Percentiles rank a stretch among this genome's conserved stretches.
Evolutionary conservation across 1,284 basidiomycete genomes (phyloP).

Genomic region (Leccinum griseonigrum): DNA sequence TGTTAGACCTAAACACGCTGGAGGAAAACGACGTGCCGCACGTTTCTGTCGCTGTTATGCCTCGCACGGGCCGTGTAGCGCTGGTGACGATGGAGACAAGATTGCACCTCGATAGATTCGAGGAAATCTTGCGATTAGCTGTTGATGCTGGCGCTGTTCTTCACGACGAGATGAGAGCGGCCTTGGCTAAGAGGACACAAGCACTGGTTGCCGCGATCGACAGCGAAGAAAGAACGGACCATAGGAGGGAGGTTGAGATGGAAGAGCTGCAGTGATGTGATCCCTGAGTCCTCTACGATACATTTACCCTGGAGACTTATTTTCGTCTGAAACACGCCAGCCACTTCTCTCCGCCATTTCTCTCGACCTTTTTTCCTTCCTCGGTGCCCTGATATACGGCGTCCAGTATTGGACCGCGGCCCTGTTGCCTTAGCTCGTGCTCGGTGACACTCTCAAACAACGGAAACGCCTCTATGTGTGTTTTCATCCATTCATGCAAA

Average conservation of each 20-base stretch:
- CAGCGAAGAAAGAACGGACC: constrained; percentile 26
- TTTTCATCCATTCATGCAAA: constrained; percentile 94
- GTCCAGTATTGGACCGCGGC: constrained; percentile 72
- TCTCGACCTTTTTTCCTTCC: constrained; percentile 94
- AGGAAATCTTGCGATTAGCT: constrained; percentile 82
- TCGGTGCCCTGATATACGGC: constrained; percentile 88
- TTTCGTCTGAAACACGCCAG: constrained; percentile 79
- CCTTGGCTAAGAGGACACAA: constrained; percentile 66
- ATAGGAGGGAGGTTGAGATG: constrained; percentile 30
- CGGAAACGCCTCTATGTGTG: constrained; percentile 83
- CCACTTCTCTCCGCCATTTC: constrained; percentile 90
- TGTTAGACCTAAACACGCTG: constrained; percentile 83
- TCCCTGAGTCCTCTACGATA: constrained; percentile 1
- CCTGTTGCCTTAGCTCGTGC: constrained; percentile 68
- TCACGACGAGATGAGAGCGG: constrained; percentile 81
- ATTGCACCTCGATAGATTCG: constrained; percentile 90
- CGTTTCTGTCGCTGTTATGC: constrained; percentile 86
- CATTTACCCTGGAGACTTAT: constrained; percentile 34
- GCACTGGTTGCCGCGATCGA: constrained; percentile 53
- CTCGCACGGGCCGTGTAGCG: constrained; percentile 79
- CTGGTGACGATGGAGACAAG: constrained; percentile 94
- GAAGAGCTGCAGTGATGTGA: constrained; percentile 32
- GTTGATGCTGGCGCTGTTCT: constrained; percentile 78
- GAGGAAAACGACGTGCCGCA: constrained; percentile 94
- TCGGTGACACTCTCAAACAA: constrained; percentile 83